Base-by-base conservation (phyloP, 768 basidiomycete genomes). In the Suillus placidus region DNA sequence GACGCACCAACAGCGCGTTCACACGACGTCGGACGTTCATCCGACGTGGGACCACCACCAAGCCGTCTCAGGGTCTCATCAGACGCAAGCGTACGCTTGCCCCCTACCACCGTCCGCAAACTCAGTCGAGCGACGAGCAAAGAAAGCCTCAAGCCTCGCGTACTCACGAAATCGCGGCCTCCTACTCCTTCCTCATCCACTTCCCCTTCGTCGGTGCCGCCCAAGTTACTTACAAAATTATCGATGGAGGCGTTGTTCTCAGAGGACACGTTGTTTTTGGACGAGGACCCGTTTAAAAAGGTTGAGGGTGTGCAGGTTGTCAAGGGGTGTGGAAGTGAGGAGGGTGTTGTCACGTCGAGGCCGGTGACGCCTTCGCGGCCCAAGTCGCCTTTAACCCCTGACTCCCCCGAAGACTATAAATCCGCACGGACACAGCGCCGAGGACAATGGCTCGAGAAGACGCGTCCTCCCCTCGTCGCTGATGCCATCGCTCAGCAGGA, bases 271-370 rank as follows among this genome's bases (percentile, higher is more conserved):
- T 63, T 77, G 3, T 66, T 77, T 60, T 67, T 77, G n/a, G 77
- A 77, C 13, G 69, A 70, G 13, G 76, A 77, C 23, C 76, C 88
- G 4, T 88, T 89, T 73, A 87, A 87, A 12, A 83, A 82, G 70
- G 75, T 73, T 0, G 82, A 83, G 47, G 86, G 85, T 20, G 86
- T 88, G 9, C 83, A 72, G 70, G 72, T 89, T 78, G 40, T 86
- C 43, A 77, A 74, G 38, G 56, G 68, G 52, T 20, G 4, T 13
- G 30, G 30, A 14, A 26, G 23, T 32, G 51, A 52, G 10, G 54
- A 70, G 66, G 54, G 34, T 26, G 12, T 51, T 66, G 3, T 56
- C 54, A 0, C 69, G 70, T 3, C 63, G 37, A 40, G 66, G 54
- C 45, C 35, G 14, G 23, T 6, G 37, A 57, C 35, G 56, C 54